Evolutionary conservation across 257 asterid genomes (phyloP).

Genomic region (Coffea canephora): DNA sequence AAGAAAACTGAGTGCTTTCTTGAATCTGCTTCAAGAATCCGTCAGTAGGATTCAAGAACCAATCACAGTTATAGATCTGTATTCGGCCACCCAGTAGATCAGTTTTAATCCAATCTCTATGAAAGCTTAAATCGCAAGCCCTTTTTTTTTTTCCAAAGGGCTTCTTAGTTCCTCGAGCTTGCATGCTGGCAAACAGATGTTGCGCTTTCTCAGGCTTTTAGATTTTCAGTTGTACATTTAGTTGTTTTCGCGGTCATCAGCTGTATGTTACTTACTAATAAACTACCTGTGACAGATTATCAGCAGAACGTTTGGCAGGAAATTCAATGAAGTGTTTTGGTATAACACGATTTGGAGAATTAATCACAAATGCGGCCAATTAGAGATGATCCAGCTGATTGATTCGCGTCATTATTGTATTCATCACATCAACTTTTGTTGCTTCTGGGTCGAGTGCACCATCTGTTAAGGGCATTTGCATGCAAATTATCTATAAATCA

Average conservation of each 20-base stretch:
- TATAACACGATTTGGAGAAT: not conserved
- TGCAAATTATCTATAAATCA: conserved; percentile 1
- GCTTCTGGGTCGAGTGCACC: not conserved
- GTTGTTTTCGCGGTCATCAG: not conserved
- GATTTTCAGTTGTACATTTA: not conserved
- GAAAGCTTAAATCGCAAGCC: not conserved
- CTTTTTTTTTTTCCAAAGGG: not conserved
- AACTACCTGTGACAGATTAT: not conserved
- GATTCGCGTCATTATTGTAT: not conserved
- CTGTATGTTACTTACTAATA: not conserved
- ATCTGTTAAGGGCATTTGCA: not conserved
- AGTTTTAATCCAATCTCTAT: not conserved
- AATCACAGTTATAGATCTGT: not conserved
- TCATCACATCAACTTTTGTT: not conserved
- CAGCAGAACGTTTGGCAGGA: not conserved
- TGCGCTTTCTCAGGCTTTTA: not conserved
- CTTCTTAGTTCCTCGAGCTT: not conserved
- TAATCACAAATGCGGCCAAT: not conserved
- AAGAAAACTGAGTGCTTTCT: not conserved
- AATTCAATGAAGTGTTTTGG: not conserved
- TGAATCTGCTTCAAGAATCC: not conserved
- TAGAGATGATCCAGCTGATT: not conserved
- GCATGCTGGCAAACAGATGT: not conserved
- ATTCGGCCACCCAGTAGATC: not conserved
- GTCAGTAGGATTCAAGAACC: not conserved